Base-by-base conservation (phyloP, 1,284 basidiomycete genomes). In the Entoloma clypeatum region DNA sequence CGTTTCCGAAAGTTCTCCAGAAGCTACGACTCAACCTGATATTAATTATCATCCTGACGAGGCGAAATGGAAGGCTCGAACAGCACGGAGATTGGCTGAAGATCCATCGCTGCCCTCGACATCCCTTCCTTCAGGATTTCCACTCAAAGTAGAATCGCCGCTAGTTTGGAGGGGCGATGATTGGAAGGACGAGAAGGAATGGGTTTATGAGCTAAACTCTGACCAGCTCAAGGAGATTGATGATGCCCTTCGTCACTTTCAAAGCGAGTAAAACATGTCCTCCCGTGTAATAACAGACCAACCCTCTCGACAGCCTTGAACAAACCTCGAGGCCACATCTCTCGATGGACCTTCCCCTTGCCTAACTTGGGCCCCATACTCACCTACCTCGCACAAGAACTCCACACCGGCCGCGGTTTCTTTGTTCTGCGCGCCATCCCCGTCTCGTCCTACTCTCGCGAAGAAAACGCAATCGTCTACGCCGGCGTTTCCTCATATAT, bases 91-190 rank as follows among this genome's bases (percentile, higher is more conserved):
- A 5, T 57, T 70, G 4, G 55, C 57, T 13, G 59, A 63, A 35
- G 57, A 70, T 36, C 63, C 65, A 2, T 50, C 50, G 18, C 56
- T 67, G 3, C 58, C 56, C 9, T 52, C 53, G 9, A 45, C 49
- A 9, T 49, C 61, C 4, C 55, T 68, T 4, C 66, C 67, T 10
- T 41, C 47, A 2, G 60, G 57, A 8, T 70, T 64, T 42, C 67
- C 67, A 3, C 36, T 48, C 9, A 49, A 55, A 28, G 52, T 67
- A 4, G 56, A 60, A 14, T 60, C 61, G 1, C 65, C 65, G 3
- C 57, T 64, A 10, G 65, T 68, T 9, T 69, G 68, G 68, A 61
- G 67, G 42, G 67, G 65, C 4, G 62, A 58, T 21, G 65, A 67
- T 43, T 69, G 67, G 67, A 60, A 44, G 17, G 55, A 54, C 38